phyloP scores from a whole-genome alignment of 2,329 filamentous ascomycete genomes.

The Triangularia setosa region DNA sequence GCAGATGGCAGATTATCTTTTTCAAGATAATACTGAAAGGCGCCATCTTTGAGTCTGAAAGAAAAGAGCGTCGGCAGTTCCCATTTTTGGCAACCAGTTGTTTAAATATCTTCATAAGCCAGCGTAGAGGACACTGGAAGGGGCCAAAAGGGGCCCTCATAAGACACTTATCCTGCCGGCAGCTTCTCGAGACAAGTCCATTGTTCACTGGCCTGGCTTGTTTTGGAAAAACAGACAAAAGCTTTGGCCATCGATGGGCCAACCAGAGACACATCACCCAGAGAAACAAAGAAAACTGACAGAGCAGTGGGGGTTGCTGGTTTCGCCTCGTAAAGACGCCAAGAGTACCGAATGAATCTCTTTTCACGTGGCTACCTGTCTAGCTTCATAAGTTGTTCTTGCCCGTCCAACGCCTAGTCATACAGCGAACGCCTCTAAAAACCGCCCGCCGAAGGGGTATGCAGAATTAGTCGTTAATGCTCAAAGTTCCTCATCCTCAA shows the following conservation, averaged over 20 bases:
- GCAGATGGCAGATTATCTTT: not conserved
- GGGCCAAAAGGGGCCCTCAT: not conserved
- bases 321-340: not conserved
- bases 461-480: constrained; percentile 9
- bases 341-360: constrained; percentile 9
- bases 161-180: not conserved
- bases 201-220: not conserved
- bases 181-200: constrained; percentile 1
- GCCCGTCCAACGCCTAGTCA: constrained; percentile 24
- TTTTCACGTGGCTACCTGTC: constrained; percentile 18
- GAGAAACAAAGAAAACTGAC: not conserved
- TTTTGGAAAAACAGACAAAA: not conserved
- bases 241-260: not conserved
- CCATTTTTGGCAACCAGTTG: not conserved
- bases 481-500: constrained; percentile 53
- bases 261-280: not conserved
- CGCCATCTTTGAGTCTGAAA: not conserved
- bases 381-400: constrained; percentile 17
- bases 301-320: not conserved
- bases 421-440: constrained; percentile 15
- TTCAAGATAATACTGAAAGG: not conserved
- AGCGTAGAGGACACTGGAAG: not conserved
- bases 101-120: not conserved
- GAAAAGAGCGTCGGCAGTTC: not conserved
- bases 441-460: constrained; percentile 11